Evolutionary conservation across 2,329 filamentous ascomycete species (phyloP).

Genomic region (Alternaria alternata): DNA sequence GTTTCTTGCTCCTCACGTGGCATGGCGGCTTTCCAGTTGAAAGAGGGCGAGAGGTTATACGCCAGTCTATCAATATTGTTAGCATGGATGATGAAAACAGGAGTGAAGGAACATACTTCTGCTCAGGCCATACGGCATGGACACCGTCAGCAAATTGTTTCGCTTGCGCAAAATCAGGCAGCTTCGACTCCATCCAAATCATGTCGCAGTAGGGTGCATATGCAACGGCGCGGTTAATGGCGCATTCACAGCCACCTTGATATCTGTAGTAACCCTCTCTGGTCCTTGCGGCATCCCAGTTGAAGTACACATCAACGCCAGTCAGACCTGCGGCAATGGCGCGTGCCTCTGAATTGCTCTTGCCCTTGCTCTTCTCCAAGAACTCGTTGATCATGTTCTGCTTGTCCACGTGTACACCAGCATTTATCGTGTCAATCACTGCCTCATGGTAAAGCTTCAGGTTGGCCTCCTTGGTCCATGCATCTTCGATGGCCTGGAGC

Average conservation of each 20-base stretch:
- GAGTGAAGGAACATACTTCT: constrained; percentile 70
- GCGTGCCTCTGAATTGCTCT: constrained; percentile 83
- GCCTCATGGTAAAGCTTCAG: constrained; percentile 92
- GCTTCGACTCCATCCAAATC: constrained; percentile 99
- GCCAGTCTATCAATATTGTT: constrained; percentile 71
- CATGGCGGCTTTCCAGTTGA: constrained; percentile 99
- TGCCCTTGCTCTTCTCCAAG: constrained; percentile 74
- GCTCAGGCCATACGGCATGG: constrained; percentile 92
- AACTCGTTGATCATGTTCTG: constrained; percentile 72
- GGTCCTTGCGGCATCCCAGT: constrained; percentile 94
- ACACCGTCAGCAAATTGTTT: constrained; percentile 93
- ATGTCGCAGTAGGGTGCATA: constrained; percentile 94
- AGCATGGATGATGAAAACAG: not conserved
- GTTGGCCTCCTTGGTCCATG: constrained; percentile 79
- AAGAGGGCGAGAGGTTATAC: constrained; percentile 97
- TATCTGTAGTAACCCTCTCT: constrained; percentile 96
- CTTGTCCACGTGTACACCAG: constrained; percentile 73
- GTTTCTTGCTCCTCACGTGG: constrained; percentile 90
- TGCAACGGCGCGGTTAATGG: constrained; percentile 86
- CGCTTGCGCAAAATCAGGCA: constrained; percentile 90
- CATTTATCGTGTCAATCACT: constrained; percentile 81
- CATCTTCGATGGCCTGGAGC: constrained; percentile 91
- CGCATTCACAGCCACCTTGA: constrained; percentile 88
- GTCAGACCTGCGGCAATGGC: constrained; percentile 79
- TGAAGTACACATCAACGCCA: constrained; percentile 84